Base-by-base conservation (phyloP, 1,284 basidiomycete genomes). In the Agroathelia rolfsii region DNA sequence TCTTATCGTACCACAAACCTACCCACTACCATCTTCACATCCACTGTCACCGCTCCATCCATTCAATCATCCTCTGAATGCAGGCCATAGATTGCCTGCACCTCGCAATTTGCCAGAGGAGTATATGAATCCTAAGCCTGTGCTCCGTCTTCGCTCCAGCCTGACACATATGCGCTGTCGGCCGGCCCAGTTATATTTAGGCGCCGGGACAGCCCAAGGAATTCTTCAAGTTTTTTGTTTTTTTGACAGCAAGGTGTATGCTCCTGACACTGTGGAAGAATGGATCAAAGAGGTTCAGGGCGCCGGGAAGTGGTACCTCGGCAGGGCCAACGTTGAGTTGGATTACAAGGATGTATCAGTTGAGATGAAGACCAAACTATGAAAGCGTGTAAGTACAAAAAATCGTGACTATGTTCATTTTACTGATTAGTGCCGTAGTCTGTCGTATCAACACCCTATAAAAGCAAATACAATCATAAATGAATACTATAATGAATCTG, bases 121-220 rank as follows among this genome's bases (percentile, higher is more conserved):
- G n/a, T n/a, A n/a, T n/a, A n/a, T n/a, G n/a, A n/a, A n/a, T n/a
- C n/a, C 19, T 21, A 3, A 24, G 4, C 19, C 25, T 8, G 30
- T 31, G 6, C 21, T 53, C 29, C 39, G 37, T 24, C 32, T 53
- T 9, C 34, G 39, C 20, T 42, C 30, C 6, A 30, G 41, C 6
- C 26, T 38, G 10, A 45, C 43, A 1, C 47, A 40, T 36, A 47
- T 72, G 9, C 62, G 57, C 21, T 59, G 61, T 35, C 58, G 63
- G 3, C 66, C 69, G 4, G 51, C 43, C 3, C 67, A 72, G 41
- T 47, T 72, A 13, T 72, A 71, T 38, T 52, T 71, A 1, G 60
- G 62, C 3, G 62, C 69, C 3, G 37, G 47, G 4, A 61, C 53
- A 4, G 44, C 44, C 5, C 41, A 45, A n/a, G 42, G 52, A 24